A percentile compares a stretch with the other conserved stretches of the same genome.
phyloP scores from a whole-genome alignment of 2,329 filamentous ascomycete genomes.

The Aspergillus brasiliensis region DNA sequence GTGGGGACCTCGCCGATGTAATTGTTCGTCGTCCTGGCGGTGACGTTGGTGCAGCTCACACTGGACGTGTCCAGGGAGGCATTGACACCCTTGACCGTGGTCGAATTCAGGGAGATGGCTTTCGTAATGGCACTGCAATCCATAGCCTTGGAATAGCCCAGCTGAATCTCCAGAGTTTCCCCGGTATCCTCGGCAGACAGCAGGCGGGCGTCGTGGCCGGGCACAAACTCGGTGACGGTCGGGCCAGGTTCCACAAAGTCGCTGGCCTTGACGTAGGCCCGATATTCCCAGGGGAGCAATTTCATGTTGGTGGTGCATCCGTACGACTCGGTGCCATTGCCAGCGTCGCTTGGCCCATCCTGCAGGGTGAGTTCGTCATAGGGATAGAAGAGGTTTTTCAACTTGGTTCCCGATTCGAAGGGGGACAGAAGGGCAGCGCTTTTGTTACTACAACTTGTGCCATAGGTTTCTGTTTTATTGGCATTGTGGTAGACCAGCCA shows the following conservation, averaged over 20 bases:
- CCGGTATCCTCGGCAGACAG: conserved; percentile 48
- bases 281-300: conserved; percentile 59
- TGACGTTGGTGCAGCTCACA: conserved; percentile 48
- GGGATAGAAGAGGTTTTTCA: conserved; percentile 65
- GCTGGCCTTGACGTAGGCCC: conserved; percentile 58
- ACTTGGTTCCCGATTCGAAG: conserved; percentile 54
- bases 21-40: conserved; percentile 26
- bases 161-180: conserved; percentile 51
- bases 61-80: conserved; percentile 48
- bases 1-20: conserved; percentile 56
- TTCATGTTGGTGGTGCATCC: conserved; percentile 58
- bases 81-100: conserved; percentile 47
- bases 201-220: conserved; percentile 62
- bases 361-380: conserved; percentile 57
- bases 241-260: conserved; percentile 55
- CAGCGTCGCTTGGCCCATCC: conserved; percentile 45
- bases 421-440: conserved; percentile 56
- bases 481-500: conserved; percentile 49
- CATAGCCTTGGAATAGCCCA: conserved; percentile 63
- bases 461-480: conserved; percentile 53
- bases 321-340: conserved; percentile 38
- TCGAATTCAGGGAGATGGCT: conserved; percentile 55
- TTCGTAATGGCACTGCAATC: conserved; percentile 56
- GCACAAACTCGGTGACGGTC: conserved; percentile 60
- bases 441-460: conserved; percentile 56